A percentile compares a stretch with the other conserved stretches of the same genome.
Conservation (phyloP, 2,329 filamentous ascomycete species). For the Keithomyces neogunnii region DNA sequence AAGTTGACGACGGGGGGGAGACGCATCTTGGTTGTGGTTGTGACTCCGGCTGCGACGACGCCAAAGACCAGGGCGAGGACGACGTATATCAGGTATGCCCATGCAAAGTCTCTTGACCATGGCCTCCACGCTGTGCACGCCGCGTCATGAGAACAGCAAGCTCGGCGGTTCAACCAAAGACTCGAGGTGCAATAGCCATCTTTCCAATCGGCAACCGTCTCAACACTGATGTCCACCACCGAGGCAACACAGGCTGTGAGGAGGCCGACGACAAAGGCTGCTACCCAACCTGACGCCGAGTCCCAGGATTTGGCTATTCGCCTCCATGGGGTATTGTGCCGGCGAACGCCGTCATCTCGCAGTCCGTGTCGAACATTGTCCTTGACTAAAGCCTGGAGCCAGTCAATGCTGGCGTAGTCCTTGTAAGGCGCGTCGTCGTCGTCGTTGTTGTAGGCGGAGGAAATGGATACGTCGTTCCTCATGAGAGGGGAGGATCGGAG, state of each 20-base stretch:
- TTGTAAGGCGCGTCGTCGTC: slow-evolving; percentile 51
- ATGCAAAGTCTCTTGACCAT: slow-evolving; percentile 28
- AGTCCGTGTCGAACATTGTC: slow-evolving; percentile 41
- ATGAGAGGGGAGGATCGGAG: not conserved
- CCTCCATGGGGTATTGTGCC: not conserved
- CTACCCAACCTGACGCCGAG: slow-evolving; percentile 45
- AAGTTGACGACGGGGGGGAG: slow-evolving; percentile 31
- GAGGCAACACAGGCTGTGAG: slow-evolving; percentile 48
- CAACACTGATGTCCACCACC: slow-evolving; percentile 44
- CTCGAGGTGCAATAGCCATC: slow-evolving; percentile 43
- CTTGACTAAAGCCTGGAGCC: slow-evolving; percentile 52
- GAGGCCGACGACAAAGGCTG: slow-evolving; percentile 42
- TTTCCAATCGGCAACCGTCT: slow-evolving; percentile 49
- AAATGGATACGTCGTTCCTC: not conserved
- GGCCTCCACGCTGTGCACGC: slow-evolving; percentile 30
- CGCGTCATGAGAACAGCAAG: slow-evolving; percentile 33
- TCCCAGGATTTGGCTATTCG: slow-evolving; percentile 27
- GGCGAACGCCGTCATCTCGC: not conserved
- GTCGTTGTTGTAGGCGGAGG: slow-evolving; percentile 27
- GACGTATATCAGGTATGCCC: slow-evolving; percentile 18
- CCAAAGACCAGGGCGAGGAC: slow-evolving; percentile 16
- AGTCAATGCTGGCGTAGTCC: slow-evolving; percentile 54
- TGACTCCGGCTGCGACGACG: slow-evolving; percentile 16
- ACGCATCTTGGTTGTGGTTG: slow-evolving; percentile 29
- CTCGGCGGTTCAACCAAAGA: slow-evolving; percentile 35